phyloP scores from a whole-genome alignment of 2,329 filamentous ascomycete species.

The Penicillium sp. region DNA sequence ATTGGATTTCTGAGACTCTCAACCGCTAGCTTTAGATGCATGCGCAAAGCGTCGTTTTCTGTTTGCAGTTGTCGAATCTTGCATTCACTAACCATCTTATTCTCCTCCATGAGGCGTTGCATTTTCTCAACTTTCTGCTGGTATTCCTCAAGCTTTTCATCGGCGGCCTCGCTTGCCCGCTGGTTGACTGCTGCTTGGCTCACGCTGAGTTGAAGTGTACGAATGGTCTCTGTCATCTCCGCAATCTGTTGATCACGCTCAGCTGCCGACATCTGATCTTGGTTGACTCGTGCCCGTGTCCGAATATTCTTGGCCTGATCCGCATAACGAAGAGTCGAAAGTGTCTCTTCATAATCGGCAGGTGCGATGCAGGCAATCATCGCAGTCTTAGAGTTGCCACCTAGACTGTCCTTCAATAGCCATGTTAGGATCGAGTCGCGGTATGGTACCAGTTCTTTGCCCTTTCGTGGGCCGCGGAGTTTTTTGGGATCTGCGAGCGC shows the following conservation, averaged over 20 bases:
- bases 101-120: conserved; percentile 96
- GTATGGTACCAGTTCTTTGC: conserved; percentile 79
- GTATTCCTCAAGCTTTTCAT: conserved; percentile 89
- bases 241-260: conserved; percentile 91
- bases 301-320: conserved; percentile 98
- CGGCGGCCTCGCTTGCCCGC: conserved; percentile 68
- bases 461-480: conserved; percentile 57
- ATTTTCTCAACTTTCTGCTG: conserved; percentile 84
- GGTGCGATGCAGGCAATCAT: conserved; percentile 99
- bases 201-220: conserved; percentile 72
- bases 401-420: conserved; percentile 92
- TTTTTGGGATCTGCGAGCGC: conserved; percentile 76
- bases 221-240: conserved; percentile 94
- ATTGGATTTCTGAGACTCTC: conserved; percentile 90
- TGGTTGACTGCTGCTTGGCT: conserved; percentile 67
- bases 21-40: conserved; percentile 84
- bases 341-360: conserved; percentile 93
- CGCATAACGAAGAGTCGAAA: conserved; percentile 93
- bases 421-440: conserved; percentile 80
- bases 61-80: conserved; percentile 89
- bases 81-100: conserved; percentile 81
- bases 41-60: conserved; percentile 82
- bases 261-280: conserved; percentile 87
- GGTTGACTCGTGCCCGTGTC: conserved; percentile 90
- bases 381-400: conserved; percentile 95